Evolutionary conservation across 495 filamentous ascomycete species (phyloP), one percentile per base, ranked within the genome.

Genomic region (Tuber aestivum): DNA sequence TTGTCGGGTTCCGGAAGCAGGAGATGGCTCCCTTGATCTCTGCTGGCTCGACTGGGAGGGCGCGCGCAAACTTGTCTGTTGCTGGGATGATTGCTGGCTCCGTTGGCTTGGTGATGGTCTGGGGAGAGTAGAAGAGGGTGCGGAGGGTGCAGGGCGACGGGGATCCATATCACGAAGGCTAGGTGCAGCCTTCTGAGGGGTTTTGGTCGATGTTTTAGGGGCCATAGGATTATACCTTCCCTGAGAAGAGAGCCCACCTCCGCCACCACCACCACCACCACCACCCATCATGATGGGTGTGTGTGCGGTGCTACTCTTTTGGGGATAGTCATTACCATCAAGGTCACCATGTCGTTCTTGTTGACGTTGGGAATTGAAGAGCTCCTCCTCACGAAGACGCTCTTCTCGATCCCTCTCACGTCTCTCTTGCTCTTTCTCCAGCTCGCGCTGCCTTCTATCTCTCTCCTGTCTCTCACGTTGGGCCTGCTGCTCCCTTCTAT

Each of bases 141-240:
- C 87, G 50, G 86, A 86, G 45, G 89, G 89, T 45, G 89, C 88
- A 68, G 86, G 87, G 42, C 81, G 75, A 50, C 75, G 71, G 38
- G 81, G 81, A 70, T 82, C 77, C 72, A 82, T 74, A 50, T 82
- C 80, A 37, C 80, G 74, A 42, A 45, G 32, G 20, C 80, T 69
- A 27, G 78, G 73, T 2, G 77, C 61, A 23, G 70, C 41, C 65
- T 82, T 82, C 41, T 76, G 71, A 9, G 74, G 74, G 40, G 70
- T 74, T 27, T 78, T 82, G 72, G 82, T 80, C 16, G 85, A 72
- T 61, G 77, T 80, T 74, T 88, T 88, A 10, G 91, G 91, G 1
- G 89, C 87, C 75, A 88, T 91, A 7, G 95, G 93, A 79, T 97
- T 97, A 82, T 94, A 97, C 72, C 94, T 89, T 69, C 86, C 84